These are phyloP conservation scores for Daedalea quercina DNA, from an alignment of 768 basidiomycete genomes.

Conservation along the genomic window DNA sequence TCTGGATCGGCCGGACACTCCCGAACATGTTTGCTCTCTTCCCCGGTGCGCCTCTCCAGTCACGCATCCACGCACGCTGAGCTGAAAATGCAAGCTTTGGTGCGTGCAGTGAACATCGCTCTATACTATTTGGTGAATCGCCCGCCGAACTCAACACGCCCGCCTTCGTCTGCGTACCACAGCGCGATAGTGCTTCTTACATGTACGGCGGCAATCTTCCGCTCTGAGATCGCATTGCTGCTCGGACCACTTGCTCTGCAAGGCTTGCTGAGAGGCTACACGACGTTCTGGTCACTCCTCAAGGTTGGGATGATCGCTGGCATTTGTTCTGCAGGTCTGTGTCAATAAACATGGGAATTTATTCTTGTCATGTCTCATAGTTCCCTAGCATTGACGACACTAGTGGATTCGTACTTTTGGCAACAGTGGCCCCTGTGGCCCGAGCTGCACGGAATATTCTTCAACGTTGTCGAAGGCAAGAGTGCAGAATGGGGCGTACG, in stretches of 20 bases:
- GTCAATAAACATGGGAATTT: not conserved
- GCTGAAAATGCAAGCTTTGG: too few species aligned
- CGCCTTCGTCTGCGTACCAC: slow-evolving; percentile 28
- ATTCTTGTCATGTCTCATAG: not conserved
- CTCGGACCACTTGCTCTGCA: slow-evolving; percentile 58
- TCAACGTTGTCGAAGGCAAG: slow-evolving; percentile 85
- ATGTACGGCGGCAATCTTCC: slow-evolving; percentile 63
- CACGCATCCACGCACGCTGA: not conserved
- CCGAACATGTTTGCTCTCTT: slow-evolving; percentile 92
- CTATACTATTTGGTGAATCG: slow-evolving; percentile 41
- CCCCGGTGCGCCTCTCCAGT: slow-evolving; percentile 45
- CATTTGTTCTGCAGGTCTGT: slow-evolving; percentile 45
- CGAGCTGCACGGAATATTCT: slow-evolving; percentile 70
- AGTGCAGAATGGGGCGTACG: slow-evolving; percentile 89
- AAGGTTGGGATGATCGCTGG: slow-evolving; percentile 44
- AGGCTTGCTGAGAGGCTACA: slow-evolving; percentile 34
- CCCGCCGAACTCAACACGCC: slow-evolving; percentile 32
- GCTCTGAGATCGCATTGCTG: slow-evolving; percentile 72
- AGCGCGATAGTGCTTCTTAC: slow-evolving; percentile 54
- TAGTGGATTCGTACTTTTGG: slow-evolving; percentile 89
- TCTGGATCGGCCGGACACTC: slow-evolving; percentile 89
- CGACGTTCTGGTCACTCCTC: slow-evolving; percentile 37
- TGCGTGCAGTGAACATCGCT: slow-evolving; percentile 49
- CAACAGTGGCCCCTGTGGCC: slow-evolving; percentile 71
- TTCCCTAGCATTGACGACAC: slow-evolving; percentile 46